Percentiles rank a stretch among this genome's conserved stretches.
phyloP scores from a whole-genome alignment of 108 stramenopile genomes.

The Bacterosira constricta region DNA sequence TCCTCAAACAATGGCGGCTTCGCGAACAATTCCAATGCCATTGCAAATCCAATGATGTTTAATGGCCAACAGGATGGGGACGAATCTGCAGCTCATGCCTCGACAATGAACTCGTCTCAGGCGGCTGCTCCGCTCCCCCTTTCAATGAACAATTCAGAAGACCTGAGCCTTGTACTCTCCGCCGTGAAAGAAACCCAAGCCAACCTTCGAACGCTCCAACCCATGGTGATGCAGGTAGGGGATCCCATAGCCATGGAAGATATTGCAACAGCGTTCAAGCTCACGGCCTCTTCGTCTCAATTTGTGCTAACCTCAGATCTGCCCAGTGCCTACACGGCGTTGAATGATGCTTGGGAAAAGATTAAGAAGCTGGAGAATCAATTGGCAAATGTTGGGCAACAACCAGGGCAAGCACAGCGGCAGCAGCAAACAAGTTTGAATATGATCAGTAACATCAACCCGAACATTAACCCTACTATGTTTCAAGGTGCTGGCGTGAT shows the following conservation, averaged over 20 bases:
- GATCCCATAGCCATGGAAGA: background rate
- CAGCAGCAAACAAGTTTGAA: background rate
- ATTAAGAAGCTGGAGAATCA: conserved; percentile 12
- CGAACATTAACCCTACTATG: too few species aligned
- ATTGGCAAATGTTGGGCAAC: background rate
- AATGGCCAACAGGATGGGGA: background rate
- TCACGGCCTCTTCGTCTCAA: conserved; percentile 26
- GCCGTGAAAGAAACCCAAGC: background rate
- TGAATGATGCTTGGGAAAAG: conserved; percentile 19
- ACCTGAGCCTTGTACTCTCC: background rate
- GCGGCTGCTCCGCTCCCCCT: background rate
- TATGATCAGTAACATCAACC: background rate
- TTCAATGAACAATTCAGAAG: background rate
- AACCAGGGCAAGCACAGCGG: background rate
- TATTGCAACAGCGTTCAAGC: conserved; percentile 8
- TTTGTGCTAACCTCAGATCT: conserved; percentile 16
- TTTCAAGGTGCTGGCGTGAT: too few species aligned
- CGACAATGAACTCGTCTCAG: background rate
- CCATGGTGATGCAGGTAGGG: background rate
- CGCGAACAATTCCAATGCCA: too few species aligned
- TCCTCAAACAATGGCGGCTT: too few species aligned
- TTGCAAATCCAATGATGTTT: background rate
- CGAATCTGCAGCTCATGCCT: background rate
- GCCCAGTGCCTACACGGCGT: background rate
- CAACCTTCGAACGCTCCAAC: background rate